These are phyloP conservation scores for Epichloe bromicola DNA, from an alignment of 2,329 filamentous ascomycete species.

Conservation along the genomic window DNA sequence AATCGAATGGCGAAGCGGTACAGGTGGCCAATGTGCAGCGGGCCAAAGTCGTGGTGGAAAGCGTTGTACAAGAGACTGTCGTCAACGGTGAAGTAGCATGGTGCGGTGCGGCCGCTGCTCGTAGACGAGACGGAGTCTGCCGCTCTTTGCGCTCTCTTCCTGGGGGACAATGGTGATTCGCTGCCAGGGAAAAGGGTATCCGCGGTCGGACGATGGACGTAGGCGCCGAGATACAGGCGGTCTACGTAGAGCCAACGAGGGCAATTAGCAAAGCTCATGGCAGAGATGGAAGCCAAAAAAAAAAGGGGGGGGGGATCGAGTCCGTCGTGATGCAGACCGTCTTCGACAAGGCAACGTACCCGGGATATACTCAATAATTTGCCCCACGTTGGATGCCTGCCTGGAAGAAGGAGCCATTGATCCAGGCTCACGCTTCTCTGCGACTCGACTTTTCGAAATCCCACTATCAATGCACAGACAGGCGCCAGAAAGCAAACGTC, in stretches of 20 bases:
- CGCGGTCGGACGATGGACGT: constrained; percentile 66
- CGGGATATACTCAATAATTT: constrained; percentile 93
- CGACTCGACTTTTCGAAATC: background rate
- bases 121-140: constrained; percentile 39
- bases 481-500: background rate
- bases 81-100: constrained; percentile 93
- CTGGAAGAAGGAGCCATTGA: constrained; percentile 35
- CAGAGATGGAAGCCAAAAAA: background rate
- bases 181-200: constrained; percentile 82
- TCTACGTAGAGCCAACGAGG: constrained; percentile 38
- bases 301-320: too few species aligned
- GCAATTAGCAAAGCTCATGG: constrained; percentile 12
- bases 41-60: constrained; percentile 97
- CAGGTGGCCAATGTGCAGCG: constrained; percentile 90
- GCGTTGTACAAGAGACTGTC: constrained; percentile 91
- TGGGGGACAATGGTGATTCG: constrained; percentile 44
- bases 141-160: constrained; percentile 39
- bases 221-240: constrained; percentile 88
- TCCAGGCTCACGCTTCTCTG: constrained; percentile 13
- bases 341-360: constrained; percentile 41
- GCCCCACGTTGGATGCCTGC: constrained; percentile 53
- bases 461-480: background rate
- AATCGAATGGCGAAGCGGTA: constrained; percentile 94
- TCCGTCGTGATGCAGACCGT: background rate
- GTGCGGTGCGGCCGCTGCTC: constrained; percentile 32